Conservation (phyloP, 768 basidiomycete species). For the Boletus tomentosulus region DNA sequence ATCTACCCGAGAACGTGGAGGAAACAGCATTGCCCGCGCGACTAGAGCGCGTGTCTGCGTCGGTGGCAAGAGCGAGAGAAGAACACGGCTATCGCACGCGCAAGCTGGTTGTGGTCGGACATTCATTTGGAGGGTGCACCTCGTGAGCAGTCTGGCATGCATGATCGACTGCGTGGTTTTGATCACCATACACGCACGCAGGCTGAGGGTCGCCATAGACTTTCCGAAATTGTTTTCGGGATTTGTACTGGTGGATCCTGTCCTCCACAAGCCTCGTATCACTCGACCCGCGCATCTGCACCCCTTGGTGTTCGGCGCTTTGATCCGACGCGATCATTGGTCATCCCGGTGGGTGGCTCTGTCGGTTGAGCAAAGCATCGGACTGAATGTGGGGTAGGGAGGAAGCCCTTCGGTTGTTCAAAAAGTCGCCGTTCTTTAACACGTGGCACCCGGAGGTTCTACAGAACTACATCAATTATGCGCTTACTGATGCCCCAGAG, state of each 20-base stretch:
- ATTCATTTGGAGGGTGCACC: conserved; percentile 81
- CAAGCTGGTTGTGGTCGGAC: conserved; percentile 68
- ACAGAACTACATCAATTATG: conserved; percentile 56
- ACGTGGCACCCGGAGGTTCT: conserved; percentile 67
- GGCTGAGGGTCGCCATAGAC: conserved; percentile 60
- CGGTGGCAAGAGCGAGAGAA: conserved; percentile 40
- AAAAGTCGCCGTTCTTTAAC: conserved; percentile 59
- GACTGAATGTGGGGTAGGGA: conserved; percentile 37
- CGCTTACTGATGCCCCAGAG: conserved; percentile 33
- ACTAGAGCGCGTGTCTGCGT: conserved; percentile 44
- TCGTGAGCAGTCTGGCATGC: conserved; percentile 43
- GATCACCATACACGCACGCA: conserved; percentile 23
- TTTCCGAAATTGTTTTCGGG: conserved; percentile 66
- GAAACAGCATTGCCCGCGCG: conserved; percentile 44
- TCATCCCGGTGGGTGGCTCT: conserved; percentile 42
- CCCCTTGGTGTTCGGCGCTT: conserved; percentile 38
- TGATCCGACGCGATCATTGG: conserved; percentile 63
- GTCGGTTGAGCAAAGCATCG: background rate
- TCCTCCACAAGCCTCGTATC: conserved; percentile 40
- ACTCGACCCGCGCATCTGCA: background rate
- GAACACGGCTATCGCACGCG: conserved; percentile 47
- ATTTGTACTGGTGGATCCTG: conserved; percentile 75
- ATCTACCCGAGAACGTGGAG: conserved; percentile 47
- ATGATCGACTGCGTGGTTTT: background rate
- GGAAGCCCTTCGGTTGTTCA: conserved; percentile 51